Evolutionary conservation across 129 eudicot genomes (phyloP), one percentile per base, ranked within the genome.

Genomic region (carrot (Daucus carota)): DNA sequence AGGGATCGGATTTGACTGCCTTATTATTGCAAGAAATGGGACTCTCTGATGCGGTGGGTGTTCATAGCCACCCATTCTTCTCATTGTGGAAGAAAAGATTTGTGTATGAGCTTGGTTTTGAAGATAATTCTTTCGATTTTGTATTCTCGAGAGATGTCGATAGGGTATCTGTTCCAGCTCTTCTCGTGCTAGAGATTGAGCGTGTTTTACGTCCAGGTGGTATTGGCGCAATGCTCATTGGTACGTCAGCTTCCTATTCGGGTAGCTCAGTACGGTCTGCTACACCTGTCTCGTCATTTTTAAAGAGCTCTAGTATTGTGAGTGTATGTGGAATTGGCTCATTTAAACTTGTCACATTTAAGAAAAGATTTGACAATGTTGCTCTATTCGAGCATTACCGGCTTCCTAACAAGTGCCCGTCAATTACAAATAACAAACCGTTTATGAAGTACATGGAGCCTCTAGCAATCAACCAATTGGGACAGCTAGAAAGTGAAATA

Each of bases 131-230:
- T 36, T 87, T 91, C 65, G 97, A 91, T 78, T 88, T 94, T 29
- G 93, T 89, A 66, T 80, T 91, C 84, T 83, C 93, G 13, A 65
- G 82, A 78, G 90, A 84, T 72, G 80, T 89, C 4, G 88, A 87
- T 67, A 80, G 80, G 88, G 92, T 86, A 17, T 87, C 90, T 3
- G 96, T 94, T 31, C 99, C 99, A 0, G 85, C 94, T 32, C 97
- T 91, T 75, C 86, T 89, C 0, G 97, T 91, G 72, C 74, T 80
- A 24, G 99, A 94, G 79, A 82, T 91, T 15, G 99, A 94, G 86
- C 97, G 99, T 4, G 81, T 94, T 24, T 75, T 94, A 24, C 87
- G 91, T 6, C 96, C 99, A 1, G 97, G 96, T 80, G 99, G 99
- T 42, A 77, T 80, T 36, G 99, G 90, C 16, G 97, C 90, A 24